Conservation (phyloP, 768 basidiomycete species). For the Floccularia luteovirens region DNA sequence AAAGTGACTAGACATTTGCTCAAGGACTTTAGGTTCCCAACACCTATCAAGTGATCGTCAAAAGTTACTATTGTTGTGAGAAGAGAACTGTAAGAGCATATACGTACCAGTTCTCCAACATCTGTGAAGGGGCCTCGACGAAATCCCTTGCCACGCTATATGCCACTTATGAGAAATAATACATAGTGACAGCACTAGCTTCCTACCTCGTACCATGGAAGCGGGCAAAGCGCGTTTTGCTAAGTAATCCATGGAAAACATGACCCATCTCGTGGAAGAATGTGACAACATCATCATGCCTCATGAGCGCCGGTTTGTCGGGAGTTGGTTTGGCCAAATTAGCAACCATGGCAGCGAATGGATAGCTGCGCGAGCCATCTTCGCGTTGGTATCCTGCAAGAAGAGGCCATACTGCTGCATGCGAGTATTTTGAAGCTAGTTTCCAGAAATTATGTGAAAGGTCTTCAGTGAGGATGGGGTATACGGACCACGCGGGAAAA, state of each 20-base stretch:
- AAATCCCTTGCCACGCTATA: conserved; percentile 70
- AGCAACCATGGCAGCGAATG: conserved; percentile 81
- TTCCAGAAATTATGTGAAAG: conserved; percentile 16
- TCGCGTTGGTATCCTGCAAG: conserved; percentile 54
- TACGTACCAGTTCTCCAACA: conserved; percentile 82
- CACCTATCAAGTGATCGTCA: conserved; percentile 34
- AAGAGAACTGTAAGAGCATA: background rate
- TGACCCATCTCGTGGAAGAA: conserved; percentile 92
- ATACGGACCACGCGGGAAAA: conserved; percentile 69
- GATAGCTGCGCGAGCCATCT: conserved; percentile 59
- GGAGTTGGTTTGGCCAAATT: conserved; percentile 84
- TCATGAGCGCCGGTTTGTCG: conserved; percentile 76
- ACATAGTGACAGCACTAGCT: background rate
- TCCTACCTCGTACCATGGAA: conserved; percentile 80
- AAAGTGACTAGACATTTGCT: conserved; percentile 77
- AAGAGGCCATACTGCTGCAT: conserved; percentile 82
- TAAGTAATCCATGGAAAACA: conserved; percentile 64
- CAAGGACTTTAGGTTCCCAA: conserved; percentile 74
- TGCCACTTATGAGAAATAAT: too few species aligned
- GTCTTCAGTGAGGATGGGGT: background rate
- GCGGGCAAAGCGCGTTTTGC: conserved; percentile 58
- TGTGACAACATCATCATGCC: conserved; percentile 83
- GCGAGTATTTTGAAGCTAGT: conserved; percentile 68
- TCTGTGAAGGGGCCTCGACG: conserved; percentile 87
- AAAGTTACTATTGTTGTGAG: background rate